Evolutionary conservation across 2,329 filamentous ascomycete genomes (phyloP).

Genomic region (Colletotrichum sp.): DNA sequence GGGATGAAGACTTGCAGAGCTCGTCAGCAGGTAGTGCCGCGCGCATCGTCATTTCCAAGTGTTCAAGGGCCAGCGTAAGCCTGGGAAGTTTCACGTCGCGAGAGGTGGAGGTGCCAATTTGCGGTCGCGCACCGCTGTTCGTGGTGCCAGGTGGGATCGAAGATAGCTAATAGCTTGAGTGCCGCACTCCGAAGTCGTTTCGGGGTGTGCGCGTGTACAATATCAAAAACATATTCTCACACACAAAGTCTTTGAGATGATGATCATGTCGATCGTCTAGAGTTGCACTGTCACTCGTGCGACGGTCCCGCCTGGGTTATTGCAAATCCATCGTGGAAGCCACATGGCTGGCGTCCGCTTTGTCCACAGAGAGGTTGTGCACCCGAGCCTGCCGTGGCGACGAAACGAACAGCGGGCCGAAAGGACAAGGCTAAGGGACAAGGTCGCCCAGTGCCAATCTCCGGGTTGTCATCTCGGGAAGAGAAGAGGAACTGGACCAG

Average conservation of each 20-base stretch:
- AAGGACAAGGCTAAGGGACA: neutral
- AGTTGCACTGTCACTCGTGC: neutral
- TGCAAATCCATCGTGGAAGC: neutral
- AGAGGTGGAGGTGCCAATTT: neutral
- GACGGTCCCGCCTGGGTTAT: neutral
- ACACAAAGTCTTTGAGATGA: neutral
- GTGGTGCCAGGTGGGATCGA: neutral
- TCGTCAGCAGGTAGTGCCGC: neutral
- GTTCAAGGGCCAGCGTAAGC: neutral
- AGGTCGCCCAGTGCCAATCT: constrained; percentile 6
- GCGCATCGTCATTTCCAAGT: neutral
- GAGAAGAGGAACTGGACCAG: neutral
- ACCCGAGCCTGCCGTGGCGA: neutral
- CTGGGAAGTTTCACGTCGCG: neutral
- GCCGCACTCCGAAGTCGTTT: neutral
- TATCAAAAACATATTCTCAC: neutral
- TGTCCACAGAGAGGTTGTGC: neutral
- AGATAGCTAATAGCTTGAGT: neutral
- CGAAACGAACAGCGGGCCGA: neutral
- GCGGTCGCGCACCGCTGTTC: neutral
- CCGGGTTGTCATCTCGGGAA: constrained; percentile 10
- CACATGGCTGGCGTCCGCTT: neutral
- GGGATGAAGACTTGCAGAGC: neutral
- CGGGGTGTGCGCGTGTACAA: constrained; percentile 1
- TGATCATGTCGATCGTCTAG: neutral